Evolutionary conservation across 345 rosid species (phyloP), one percentile per base, ranked within the genome.

Genomic region (Rhizophora apiculata): DNA sequence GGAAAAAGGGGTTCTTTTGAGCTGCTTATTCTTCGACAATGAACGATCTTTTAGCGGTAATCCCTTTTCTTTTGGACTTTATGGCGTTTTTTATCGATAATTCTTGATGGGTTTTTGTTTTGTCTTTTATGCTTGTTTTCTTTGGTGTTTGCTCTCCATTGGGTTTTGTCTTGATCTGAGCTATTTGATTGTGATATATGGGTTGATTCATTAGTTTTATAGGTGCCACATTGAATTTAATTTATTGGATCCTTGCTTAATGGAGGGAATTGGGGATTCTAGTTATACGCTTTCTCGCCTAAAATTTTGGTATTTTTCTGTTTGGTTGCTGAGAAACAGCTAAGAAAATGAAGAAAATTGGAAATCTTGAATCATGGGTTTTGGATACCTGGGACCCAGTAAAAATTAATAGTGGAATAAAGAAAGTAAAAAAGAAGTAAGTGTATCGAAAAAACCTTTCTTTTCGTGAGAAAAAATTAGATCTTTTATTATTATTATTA

Each of bases 1-100:
- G 31, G 56, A 29, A 56, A 57, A 43, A 75, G 78, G 69, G 60
- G 65, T 78, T 59, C 60, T 55, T 56, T 75, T 79, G 54, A 69
- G 61, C 66, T 77, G 52, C 72, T 63, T 11, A 43, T 13, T 43
- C 49, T 43, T 70, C 76, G 24, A 80, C 82, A 68, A 91, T 91
- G 97, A 91, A 88, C 81, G 89, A 89, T 83, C 97, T 91, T 80
- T 74, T 91, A 70, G 71, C 87, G 88, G 97, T 89, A 84, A 78
- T 61, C 68, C 52, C 26, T 60, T 60, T 29, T 22, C 43, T 27
- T 48, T 59, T 26, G 19, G 43, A 55, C 49, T 53, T 60, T 5
- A 4, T 21, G 29, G 29, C 24, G 6, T 56, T 24, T 54, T 24
- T 56, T 56, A 2, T 10, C 24, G 11, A 21, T 56, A 24, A 56